Evolutionary conservation across 345 rosid species (phyloP), one percentile per base, ranked within the genome.

Genomic region (Boechera retrofracta): DNA sequence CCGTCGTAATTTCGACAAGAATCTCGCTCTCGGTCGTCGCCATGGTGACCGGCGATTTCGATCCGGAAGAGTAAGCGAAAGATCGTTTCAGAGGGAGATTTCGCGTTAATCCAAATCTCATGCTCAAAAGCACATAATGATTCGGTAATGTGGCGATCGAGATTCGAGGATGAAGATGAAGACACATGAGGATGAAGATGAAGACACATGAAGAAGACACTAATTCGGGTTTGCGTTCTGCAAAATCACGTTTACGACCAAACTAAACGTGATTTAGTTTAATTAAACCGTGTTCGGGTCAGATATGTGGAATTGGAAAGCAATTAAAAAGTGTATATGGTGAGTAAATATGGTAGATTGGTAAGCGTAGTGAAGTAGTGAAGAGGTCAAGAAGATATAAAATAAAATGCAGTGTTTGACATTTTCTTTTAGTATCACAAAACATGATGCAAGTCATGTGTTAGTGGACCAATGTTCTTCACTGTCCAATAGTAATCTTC

Each of bases 401-500:
- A 53, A 53, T 26, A 63, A 10, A 55, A 38, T 38, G 67, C 41
- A 6, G 28, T 59, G 44, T 47, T 21, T 38, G 7, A 53, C 31
- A 62, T 26, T 61, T 52, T 45, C 71, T 47, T 57, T 31, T 7
- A 38, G 57, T 41, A 44, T 77, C 63, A 65, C 47, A 77, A 65
- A 47, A 31, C 73, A 49, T 21, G 52, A 28, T 77, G 45, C 15
- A 77, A 64, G 63, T 57, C 68, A 65, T 38, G 78, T 61, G 78
- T 68, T 18, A 61, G 45, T 0, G 82, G 54, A 52, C 87, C 78
- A 71, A 83, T 79, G 69, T 72, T 75, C 35, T 67, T 74, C 52
- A 86, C 79, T 45, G 61, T 58, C 71, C 80, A 69, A 71, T 78
- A 83, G 77, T 89, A 91, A 31, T 75, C 83, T 71, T 84, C 91